Evolutionary conservation across 495 filamentous ascomycete genomes (phyloP).

Genomic region (Neurospora sp.): DNA sequence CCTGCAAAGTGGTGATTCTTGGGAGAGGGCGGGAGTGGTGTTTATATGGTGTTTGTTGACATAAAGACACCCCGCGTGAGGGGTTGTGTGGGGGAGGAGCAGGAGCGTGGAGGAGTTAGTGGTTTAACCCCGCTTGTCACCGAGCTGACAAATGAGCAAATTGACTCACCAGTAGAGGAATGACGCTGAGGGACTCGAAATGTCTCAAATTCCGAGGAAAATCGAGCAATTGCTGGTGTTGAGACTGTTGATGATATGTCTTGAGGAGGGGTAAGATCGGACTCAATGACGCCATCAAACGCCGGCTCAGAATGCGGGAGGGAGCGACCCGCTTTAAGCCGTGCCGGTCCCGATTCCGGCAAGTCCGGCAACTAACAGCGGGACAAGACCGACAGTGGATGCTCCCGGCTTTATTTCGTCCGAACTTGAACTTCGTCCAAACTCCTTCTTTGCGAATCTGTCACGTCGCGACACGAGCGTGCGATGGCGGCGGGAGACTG

Average conservation of each 20-base stretch:
- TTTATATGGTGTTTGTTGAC: neutral
- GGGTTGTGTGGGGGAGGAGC: neutral
- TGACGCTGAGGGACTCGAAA: neutral
- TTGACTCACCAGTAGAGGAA: neutral
- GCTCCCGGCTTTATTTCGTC: neutral
- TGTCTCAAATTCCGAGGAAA: neutral
- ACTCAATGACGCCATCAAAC: neutral
- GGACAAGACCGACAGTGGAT: neutral
- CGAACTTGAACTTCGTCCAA: neutral
- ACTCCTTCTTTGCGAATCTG: neutral
- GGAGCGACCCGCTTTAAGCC: neutral
- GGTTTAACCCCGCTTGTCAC: neutral
- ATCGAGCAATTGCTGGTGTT: neutral
- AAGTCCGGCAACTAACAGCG: neutral
- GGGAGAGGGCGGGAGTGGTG: neutral
- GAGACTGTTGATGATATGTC: neutral
- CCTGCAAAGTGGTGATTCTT: too few species aligned
- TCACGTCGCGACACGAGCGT: neutral
- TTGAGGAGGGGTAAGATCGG: neutral
- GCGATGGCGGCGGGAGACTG: neutral
- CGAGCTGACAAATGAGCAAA: neutral
- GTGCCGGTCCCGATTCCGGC: neutral
- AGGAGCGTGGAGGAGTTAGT: neutral
- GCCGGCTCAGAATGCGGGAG: neutral
- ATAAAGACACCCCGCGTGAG: neutral